Evolutionary conservation across 169 alveolate species (phyloP).

Genomic region (Cryptosporidium canis): DNA sequence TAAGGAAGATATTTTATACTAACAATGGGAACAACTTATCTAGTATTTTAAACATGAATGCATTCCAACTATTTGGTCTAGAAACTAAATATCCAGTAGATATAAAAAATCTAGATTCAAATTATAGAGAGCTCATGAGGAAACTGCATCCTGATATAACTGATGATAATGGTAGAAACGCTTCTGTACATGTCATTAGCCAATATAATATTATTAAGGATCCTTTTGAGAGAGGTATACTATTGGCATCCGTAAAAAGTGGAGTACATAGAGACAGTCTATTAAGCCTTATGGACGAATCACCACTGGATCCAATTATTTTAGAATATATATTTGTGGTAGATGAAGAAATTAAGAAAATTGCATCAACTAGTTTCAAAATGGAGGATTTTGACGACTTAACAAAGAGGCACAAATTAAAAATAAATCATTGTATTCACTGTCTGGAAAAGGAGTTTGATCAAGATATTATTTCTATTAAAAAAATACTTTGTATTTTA

Average conservation of each 20-base stretch:
- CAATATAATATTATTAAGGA: conserved; percentile 12
- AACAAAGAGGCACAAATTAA: not conserved
- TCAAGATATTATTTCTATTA: not conserved
- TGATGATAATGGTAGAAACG: not conserved
- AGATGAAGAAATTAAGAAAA: not conserved
- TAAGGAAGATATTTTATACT: not conserved
- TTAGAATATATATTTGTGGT: conserved; percentile 15
- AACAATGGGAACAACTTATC: not conserved
- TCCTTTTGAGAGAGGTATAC: conserved; percentile 60
- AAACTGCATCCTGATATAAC: conserved; percentile 31
- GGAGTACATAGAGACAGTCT: not conserved
- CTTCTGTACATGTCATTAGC: conserved; percentile 1
- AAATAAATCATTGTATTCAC: not conserved
- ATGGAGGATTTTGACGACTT: conserved; percentile 1
- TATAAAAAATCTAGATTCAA: conserved; percentile 5
- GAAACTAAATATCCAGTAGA: conserved; percentile 2
- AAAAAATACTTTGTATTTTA: not conserved
- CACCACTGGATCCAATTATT: not conserved
- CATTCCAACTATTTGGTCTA: conserved; percentile 44
- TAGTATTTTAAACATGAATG: conserved; percentile 18
- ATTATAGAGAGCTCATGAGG: conserved; percentile 38
- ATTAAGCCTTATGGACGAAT: not conserved
- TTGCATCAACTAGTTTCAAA: not conserved
- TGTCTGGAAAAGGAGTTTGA: conserved; percentile 7
- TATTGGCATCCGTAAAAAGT: not conserved